Conservation (phyloP, 306 rosid species). For the Abrus pulchellus region DNA sequence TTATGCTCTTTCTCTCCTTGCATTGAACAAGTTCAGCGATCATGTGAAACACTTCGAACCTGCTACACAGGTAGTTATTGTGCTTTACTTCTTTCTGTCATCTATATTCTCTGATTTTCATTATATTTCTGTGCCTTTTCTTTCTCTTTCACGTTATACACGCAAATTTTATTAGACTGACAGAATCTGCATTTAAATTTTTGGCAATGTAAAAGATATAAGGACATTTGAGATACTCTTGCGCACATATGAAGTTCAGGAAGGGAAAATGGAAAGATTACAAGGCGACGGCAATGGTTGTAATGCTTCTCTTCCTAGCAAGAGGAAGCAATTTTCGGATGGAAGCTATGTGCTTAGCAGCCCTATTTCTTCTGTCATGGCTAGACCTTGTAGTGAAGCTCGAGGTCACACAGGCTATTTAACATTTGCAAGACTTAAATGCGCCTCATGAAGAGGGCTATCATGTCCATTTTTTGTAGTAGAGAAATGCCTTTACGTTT, state of each 20-base stretch:
- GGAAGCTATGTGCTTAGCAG: constrained; percentile 54
- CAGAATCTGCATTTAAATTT: background rate
- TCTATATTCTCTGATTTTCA: background rate
- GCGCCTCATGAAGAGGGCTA: constrained; percentile 51
- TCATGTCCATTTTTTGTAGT: constrained; percentile 35
- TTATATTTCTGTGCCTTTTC: background rate
- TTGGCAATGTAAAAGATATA: constrained; percentile 62
- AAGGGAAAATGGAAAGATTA: constrained; percentile 57
- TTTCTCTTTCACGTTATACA: constrained; percentile 1
- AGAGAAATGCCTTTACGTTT: background rate
- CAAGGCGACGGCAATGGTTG: constrained; percentile 42
- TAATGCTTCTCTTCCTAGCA: constrained; percentile 65
- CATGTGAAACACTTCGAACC: constrained; percentile 72
- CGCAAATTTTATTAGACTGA: constrained; percentile 19
- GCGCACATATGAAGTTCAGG: constrained; percentile 78
- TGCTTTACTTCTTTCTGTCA: background rate
- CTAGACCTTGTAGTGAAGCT: constrained; percentile 76
- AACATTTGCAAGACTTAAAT: constrained; percentile 85
- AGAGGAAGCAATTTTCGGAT: constrained; percentile 74
- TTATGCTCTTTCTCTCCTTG: constrained; percentile 92
- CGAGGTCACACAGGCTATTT: constrained; percentile 94
- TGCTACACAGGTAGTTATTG: constrained; percentile 67
- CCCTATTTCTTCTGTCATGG: constrained; percentile 66
- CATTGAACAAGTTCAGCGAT: constrained; percentile 80
- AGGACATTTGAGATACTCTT: constrained; percentile 91